These are phyloP conservation scores for Eucalyptus brandiana DNA, from an alignment of 345 rosid genomes.

Conservation along the genomic window DNA sequence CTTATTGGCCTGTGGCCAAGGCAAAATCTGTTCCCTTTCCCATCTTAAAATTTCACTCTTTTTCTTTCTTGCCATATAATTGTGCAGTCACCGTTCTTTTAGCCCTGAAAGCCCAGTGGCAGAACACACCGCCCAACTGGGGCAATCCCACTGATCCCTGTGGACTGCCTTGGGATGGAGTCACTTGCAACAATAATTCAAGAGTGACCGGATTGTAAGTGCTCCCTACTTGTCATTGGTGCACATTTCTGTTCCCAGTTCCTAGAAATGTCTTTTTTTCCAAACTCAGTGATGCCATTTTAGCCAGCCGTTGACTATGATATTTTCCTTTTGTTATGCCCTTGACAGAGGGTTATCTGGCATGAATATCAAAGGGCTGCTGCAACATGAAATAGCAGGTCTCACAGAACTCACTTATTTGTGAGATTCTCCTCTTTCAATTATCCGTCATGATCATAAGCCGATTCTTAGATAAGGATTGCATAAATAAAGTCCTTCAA, in stretches of 20 bases:
- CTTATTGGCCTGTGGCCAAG: not conserved
- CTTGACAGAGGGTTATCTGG: constrained; percentile 65
- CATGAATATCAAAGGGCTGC: constrained; percentile 70
- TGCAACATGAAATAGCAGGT: constrained; percentile 73
- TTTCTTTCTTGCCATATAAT: not conserved
- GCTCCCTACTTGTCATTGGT: not conserved
- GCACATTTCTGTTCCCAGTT: not conserved
- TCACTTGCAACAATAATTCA: constrained; percentile 45
- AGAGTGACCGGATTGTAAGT: constrained; percentile 84
- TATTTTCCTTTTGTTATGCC: not conserved
- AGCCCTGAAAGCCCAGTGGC: constrained; percentile 69
- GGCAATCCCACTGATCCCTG: constrained; percentile 66
- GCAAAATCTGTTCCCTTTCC: not conserved
- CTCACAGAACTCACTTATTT: constrained; percentile 65
- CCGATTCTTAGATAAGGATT: not conserved
- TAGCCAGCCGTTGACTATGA: not conserved
- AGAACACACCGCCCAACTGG: constrained; percentile 74
- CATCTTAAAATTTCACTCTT: not conserved
- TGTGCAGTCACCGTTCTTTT: constrained; percentile 57
- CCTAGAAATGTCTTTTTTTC: not conserved
- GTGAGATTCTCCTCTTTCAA: constrained; percentile 28
- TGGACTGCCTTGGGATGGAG: constrained; percentile 83
- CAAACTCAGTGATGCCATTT: not conserved
- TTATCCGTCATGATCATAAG: not conserved
- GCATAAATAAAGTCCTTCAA: not conserved